phyloP scores from a whole-genome alignment of 75 land plant species.

The Picea glauca region DNA sequence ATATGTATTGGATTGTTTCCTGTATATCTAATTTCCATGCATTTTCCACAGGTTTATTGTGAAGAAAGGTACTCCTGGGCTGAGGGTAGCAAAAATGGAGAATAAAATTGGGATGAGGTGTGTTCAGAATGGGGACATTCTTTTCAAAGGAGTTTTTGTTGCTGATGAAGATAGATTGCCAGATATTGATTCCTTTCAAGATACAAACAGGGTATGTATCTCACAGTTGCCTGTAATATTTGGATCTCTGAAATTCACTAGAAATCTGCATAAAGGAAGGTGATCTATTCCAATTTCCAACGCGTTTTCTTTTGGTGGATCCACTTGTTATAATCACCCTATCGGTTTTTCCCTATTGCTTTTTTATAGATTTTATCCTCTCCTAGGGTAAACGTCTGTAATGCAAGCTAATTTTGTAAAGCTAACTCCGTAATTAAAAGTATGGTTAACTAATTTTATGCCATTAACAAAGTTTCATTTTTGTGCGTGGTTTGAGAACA shows the following conservation, averaged over 20 bases:
- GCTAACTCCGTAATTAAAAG: neutral
- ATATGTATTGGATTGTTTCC: neutral
- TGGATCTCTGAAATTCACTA: neutral
- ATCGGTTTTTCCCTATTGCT: neutral
- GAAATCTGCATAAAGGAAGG: neutral
- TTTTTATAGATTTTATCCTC: neutral
- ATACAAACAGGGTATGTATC: slow-evolving; percentile 77
- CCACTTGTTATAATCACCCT: neutral
- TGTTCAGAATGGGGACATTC: slow-evolving; percentile 96
- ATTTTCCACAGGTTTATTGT: slow-evolving; percentile 65
- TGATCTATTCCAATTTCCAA: neutral
- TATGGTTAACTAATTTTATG: neutral
- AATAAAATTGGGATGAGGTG: slow-evolving; percentile 90
- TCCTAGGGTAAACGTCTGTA: too few species aligned
- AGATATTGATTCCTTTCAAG: slow-evolving; percentile 88
- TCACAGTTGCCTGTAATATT: neutral
- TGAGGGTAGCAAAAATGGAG: slow-evolving; percentile 76
- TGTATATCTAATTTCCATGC: neutral
- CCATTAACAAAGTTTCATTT: neutral
- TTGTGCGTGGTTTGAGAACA: neutral
- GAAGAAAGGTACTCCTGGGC: slow-evolving; percentile 75
- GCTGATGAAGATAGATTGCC: slow-evolving; percentile 86
- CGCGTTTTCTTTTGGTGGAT: neutral
- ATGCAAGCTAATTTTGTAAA: too few species aligned
- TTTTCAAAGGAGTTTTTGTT: slow-evolving; percentile 68